Evolutionary conservation across 495 filamentous ascomycete species (phyloP).

Genomic region (Aspergillus kassunensis): DNA sequence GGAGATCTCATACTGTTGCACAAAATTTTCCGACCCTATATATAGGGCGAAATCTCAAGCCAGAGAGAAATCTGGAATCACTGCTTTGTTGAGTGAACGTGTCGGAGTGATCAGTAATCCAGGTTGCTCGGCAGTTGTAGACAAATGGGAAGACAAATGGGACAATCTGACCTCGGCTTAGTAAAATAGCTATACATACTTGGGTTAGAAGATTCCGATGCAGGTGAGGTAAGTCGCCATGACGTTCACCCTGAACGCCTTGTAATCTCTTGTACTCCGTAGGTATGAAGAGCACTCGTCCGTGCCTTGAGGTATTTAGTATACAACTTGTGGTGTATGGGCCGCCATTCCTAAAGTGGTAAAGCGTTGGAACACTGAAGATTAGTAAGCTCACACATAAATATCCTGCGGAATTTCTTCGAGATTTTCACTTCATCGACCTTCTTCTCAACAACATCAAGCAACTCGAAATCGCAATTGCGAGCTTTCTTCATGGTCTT

Average conservation of each 20-base stretch:
- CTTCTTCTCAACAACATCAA: neutral
- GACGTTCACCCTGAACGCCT: no score
- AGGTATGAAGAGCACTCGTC: no score
- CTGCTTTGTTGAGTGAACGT: neutral
- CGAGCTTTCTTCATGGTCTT: neutral
- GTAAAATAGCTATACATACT: neutral
- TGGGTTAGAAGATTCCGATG: no score
- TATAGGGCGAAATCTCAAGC: neutral
- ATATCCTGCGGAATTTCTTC: neutral
- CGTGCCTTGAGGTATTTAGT: no score
- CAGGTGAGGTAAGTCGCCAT: no score
- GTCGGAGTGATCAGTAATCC: neutral
- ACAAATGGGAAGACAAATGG: neutral
- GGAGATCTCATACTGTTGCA: neutral
- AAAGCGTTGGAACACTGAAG: no score
- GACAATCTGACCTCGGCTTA: neutral
- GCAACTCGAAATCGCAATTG: neutral
- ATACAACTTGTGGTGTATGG: no score
- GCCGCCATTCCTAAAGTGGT: no score
- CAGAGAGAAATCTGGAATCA: neutral
- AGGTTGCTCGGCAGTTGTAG: neutral
- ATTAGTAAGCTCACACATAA: neutral
- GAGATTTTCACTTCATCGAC: neutral
- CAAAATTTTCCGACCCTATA: neutral
- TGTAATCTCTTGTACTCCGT: no score